phyloP scores from a whole-genome alignment of 2,329 filamentous ascomycete species.

The Cladorrhinum sp. region DNA sequence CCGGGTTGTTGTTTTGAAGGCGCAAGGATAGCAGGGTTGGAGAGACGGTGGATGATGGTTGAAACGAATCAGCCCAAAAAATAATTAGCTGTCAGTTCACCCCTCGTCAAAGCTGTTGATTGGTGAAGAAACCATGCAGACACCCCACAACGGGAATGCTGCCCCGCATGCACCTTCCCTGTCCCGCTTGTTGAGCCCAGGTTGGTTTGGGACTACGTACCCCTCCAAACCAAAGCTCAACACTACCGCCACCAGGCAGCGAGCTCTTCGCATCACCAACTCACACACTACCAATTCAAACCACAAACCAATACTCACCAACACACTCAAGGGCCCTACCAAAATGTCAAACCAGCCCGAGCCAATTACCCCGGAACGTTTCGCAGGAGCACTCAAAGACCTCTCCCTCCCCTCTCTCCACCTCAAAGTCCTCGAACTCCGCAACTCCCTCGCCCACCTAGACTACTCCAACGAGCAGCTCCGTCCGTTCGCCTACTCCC shows the following conservation, averaged over 20 bases:
- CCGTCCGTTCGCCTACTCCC: constrained; percentile 57
- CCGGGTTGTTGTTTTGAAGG: background rate
- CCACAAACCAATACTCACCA: background rate
- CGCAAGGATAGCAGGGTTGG: background rate
- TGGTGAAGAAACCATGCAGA: background rate
- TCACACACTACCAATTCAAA: background rate
- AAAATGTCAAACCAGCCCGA: constrained; percentile 57
- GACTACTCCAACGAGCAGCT: constrained; percentile 72
- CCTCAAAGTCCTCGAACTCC: constrained; percentile 72
- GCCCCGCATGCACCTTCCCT: background rate
- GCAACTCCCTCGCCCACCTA: constrained; percentile 71
- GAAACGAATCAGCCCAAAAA: background rate
- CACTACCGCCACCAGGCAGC: background rate
- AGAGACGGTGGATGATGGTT: background rate
- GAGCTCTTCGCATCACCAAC: background rate
- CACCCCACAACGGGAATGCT: constrained; percentile 1
- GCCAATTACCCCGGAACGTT: constrained; percentile 61
- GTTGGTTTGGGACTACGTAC: background rate
- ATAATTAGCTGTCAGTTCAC: background rate
- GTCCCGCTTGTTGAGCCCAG: background rate
- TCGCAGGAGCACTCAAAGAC: constrained; percentile 64
- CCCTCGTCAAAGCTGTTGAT: background rate
- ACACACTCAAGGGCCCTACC: constrained; percentile 2
- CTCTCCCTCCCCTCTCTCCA: constrained; percentile 66
- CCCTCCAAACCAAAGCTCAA: constrained; percentile 5